Conservation (phyloP, 2,329 filamentous ascomycete species). For the Aspergillus texensis region DNA sequence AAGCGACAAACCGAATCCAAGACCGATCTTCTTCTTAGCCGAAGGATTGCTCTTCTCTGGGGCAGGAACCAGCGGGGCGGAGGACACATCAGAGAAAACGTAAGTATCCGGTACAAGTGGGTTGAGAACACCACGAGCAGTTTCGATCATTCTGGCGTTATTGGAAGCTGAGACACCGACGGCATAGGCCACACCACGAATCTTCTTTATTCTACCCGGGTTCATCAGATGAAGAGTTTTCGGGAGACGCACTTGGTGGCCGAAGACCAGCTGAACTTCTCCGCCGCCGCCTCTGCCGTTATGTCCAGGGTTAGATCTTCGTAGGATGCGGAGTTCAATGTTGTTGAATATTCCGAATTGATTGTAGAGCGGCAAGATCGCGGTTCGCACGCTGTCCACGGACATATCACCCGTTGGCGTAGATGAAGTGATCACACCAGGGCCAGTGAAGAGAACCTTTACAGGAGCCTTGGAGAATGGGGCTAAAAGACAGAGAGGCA, state of each 20-base stretch:
- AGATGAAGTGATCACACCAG: slow-evolving; percentile 87
- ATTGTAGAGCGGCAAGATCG: slow-evolving; percentile 84
- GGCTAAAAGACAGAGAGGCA: slow-evolving; percentile 85
- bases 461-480: slow-evolving; percentile 91
- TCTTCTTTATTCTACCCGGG: slow-evolving; percentile 81
- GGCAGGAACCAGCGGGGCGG: slow-evolving; percentile 63
- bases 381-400: slow-evolving; percentile 90
- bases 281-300: slow-evolving; percentile 81
- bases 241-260: slow-evolving; percentile 87
- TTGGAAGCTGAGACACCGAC: slow-evolving; percentile 90
- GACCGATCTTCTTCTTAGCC: slow-evolving; percentile 67
- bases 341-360: slow-evolving; percentile 86
- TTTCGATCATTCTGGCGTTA: slow-evolving; percentile 93
- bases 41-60: slow-evolving; percentile 67
- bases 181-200: slow-evolving; percentile 91
- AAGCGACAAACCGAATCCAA: slow-evolving; percentile 87
- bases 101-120: slow-evolving; percentile 85
- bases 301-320: slow-evolving; percentile 74
- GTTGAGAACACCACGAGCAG: slow-evolving; percentile 84
- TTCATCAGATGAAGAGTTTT: slow-evolving; percentile 90
- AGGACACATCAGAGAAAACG: slow-evolving; percentile 71
- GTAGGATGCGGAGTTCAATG: slow-evolving; percentile 82
- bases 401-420: slow-evolving; percentile 85
- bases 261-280: slow-evolving; percentile 90
- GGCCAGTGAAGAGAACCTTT: slow-evolving; percentile 86